Evolutionary conservation across 768 basidiomycete genomes (phyloP), one percentile per base, ranked within the genome.

Genomic region (Symmetrospora coprosmae): DNA sequence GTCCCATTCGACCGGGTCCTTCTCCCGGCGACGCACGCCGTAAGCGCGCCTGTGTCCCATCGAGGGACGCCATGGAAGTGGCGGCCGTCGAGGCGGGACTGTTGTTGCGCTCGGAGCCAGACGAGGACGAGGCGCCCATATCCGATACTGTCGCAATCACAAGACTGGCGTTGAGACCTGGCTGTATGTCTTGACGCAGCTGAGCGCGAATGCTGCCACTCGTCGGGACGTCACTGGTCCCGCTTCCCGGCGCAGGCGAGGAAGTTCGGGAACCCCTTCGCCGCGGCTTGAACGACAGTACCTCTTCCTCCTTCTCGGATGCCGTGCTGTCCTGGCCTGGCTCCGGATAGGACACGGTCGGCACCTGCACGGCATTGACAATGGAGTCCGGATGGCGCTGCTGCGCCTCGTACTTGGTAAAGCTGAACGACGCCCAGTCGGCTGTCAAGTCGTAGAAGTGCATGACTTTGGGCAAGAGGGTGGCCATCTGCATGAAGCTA

Each of bases 381-480:
- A 16, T 14, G 6, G 25, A n/a, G 19, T 23, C 14, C 16, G 41
- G 6, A 34, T 27, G 28, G 14, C 14, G 37, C n/a, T 63, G 50
- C 56, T 53, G 50, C 63, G 21, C 13, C 50, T 67, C 47, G 55
- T 65, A 38, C 50, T 66, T 66, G 17, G 70, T 71, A 70, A 96
- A 97, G 38, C 82, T 79, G 59, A 82, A 81, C 66, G 82, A 80
- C 58, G 96, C 94, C 90, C 91, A 96, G 60, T 86, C 86, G 9
- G 84, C 91, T 62, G 90, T 76, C 64, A 87, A 85, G 63, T 81
- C 78, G 65, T 91, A 82, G 21, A 83, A 85, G 67, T 78, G 80
- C 69, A 78, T 80, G 16, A 86, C 87, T 67, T 91, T 89, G 3
- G 66, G 67, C 81, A 99, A 86, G 66, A 96, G 72, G 23, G 80